These are phyloP conservation scores for Strobilomyces dryophilus DNA, from an alignment of 768 basidiomycete genomes.

Conservation along the genomic window DNA sequence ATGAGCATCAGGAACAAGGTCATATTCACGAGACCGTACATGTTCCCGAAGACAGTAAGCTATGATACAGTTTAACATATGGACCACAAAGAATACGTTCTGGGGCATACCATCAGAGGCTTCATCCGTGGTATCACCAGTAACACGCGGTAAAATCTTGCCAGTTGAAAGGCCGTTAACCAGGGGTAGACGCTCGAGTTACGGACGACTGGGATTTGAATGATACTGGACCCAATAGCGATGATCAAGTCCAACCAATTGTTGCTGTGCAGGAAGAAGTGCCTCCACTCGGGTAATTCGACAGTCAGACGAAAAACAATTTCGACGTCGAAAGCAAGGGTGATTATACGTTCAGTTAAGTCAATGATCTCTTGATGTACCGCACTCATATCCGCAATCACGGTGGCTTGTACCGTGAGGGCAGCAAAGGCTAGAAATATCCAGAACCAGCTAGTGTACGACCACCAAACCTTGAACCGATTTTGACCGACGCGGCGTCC, in stretches of 20 bases:
- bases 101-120: slow-evolving; percentile 62
- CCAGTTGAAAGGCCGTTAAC: slow-evolving; percentile 85
- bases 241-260: slow-evolving; percentile 79
- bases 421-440: slow-evolving; percentile 69
- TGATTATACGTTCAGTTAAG: slow-evolving; percentile 70
- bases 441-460: slow-evolving; percentile 67
- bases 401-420: slow-evolving; percentile 68
- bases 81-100: neutral
- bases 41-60: slow-evolving; percentile 88
- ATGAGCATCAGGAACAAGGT: slow-evolving; percentile 82
- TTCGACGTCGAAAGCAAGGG: slow-evolving; percentile 84
- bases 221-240: slow-evolving; percentile 69
- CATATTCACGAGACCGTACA: slow-evolving; percentile 91
- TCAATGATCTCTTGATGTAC: slow-evolving; percentile 49
- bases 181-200: slow-evolving; percentile 69
- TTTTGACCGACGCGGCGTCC: slow-evolving; percentile 45
- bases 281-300: slow-evolving; percentile 77
- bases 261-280: slow-evolving; percentile 53
- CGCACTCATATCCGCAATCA: slow-evolving; percentile 46
- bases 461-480: slow-evolving; percentile 50
- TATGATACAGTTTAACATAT: slow-evolving; percentile 27
- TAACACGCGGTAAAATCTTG: slow-evolving; percentile 89
- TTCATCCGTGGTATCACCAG: slow-evolving; percentile 88
- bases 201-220: slow-evolving; percentile 80
- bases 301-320: slow-evolving; percentile 71